phyloP scores from a whole-genome alignment of 441 rosid species.

The Bocquillonia castaneifolia region DNA sequence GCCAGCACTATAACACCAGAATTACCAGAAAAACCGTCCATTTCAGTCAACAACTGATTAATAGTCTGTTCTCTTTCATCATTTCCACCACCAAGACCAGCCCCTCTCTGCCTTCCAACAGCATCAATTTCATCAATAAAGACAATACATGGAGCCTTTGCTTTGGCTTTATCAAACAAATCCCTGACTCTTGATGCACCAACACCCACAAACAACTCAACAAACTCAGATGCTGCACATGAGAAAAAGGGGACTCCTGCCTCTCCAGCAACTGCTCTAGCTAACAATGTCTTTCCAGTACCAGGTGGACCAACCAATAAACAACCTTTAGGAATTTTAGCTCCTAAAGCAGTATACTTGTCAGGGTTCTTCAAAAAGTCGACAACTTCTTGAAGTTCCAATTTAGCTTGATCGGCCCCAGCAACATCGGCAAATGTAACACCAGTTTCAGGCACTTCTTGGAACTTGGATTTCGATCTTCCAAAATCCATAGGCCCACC shows the following conservation, averaged over 20 bases:
- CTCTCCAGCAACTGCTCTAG: slow-evolving; percentile 84
- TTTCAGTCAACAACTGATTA: slow-evolving; percentile 78
- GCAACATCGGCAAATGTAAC: slow-evolving; percentile 87
- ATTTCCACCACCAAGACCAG: slow-evolving; percentile 88
- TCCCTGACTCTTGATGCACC: slow-evolving; percentile 82
- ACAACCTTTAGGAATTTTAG: slow-evolving; percentile 93
- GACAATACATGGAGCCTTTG: slow-evolving; percentile 73
- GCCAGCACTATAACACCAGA: slow-evolving; percentile 88
- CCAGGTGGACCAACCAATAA: slow-evolving; percentile 90
- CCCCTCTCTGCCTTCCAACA: slow-evolving; percentile 92
- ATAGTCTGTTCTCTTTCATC: slow-evolving; percentile 90
- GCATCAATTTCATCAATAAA: slow-evolving; percentile 88
- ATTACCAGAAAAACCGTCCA: slow-evolving; percentile 90
- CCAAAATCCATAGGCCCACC: slow-evolving; percentile 98
- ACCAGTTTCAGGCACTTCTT: slow-evolving; percentile 95
- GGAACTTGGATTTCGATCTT: slow-evolving; percentile 83
- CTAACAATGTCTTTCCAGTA: slow-evolving; percentile 78
- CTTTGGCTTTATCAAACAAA: slow-evolving; percentile 72
- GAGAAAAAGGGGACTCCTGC: slow-evolving; percentile 80
- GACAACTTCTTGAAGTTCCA: slow-evolving; percentile 88
- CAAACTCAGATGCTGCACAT: slow-evolving; percentile 82
- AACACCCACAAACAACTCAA: slow-evolving; percentile 78
- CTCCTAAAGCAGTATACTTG: slow-evolving; percentile 87
- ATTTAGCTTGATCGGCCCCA: slow-evolving; percentile 88
- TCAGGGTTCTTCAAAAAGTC: slow-evolving; percentile 92